A percentile compares a stretch with the other conserved stretches of the same genome.
phyloP scores from a whole-genome alignment of 2,329 filamentous ascomycete genomes.

The Hypoxylon sp. region DNA sequence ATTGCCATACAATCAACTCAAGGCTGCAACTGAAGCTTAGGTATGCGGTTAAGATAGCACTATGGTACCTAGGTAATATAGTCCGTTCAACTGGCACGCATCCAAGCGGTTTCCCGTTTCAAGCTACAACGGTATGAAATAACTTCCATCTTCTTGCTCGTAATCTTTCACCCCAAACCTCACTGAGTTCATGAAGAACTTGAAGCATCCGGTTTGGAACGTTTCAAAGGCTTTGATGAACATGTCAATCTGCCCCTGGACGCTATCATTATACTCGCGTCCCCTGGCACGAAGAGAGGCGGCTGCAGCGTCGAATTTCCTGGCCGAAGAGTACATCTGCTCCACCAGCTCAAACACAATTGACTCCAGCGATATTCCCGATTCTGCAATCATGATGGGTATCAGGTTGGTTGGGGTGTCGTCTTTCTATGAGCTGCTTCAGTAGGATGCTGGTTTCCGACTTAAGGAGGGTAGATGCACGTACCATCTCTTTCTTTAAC shows the following conservation, averaged over 20 bases:
- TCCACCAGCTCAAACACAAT: slow-evolving; percentile 32
- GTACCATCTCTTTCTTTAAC: slow-evolving; percentile 43
- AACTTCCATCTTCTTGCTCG: slow-evolving; percentile 39
- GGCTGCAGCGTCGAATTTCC: slow-evolving; percentile 35
- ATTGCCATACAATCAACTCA: too few relatives aligned
- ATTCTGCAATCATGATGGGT: slow-evolving; percentile 37
- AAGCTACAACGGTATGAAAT: slow-evolving; percentile 35
- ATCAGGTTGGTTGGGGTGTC: slow-evolving; percentile 40
- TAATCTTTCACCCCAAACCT: slow-evolving; percentile 37
- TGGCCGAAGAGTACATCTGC: slow-evolving; percentile 41
- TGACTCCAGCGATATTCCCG: slow-evolving; percentile 26
- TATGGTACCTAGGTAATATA: too few relatives aligned
- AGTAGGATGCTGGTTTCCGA: background rate
- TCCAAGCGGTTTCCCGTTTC: background rate
- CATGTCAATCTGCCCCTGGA: slow-evolving; percentile 22
- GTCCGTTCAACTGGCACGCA: background rate
- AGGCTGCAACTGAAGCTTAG: background rate
- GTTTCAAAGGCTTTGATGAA: slow-evolving; percentile 41
- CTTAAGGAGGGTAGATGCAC: background rate
- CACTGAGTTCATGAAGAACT: slow-evolving; percentile 38
- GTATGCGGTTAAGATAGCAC: too few relatives aligned
- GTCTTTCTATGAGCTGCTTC: slow-evolving; percentile 31
- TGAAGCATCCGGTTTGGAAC: slow-evolving; percentile 45
- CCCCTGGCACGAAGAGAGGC: slow-evolving; percentile 34
- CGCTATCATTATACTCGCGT: slow-evolving; percentile 7